Conservation (phyloP, 75 land plant species). For the Sequoiadendron giganteum region DNA sequence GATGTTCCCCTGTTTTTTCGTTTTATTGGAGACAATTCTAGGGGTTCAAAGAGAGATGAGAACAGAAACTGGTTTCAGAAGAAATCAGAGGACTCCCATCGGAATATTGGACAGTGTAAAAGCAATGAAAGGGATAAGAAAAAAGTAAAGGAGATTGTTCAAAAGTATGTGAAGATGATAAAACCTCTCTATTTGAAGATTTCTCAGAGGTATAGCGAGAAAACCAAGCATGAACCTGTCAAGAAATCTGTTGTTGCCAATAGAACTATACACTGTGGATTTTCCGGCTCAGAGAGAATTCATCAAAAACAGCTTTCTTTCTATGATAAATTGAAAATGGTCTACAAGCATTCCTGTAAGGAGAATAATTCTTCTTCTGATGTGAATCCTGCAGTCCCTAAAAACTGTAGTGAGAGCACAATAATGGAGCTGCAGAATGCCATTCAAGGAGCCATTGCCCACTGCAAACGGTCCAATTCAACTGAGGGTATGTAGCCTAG, state of each 20-base stretch:
- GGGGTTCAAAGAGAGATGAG: not conserved
- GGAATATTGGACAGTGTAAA: not conserved
- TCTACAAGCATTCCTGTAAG: not conserved
- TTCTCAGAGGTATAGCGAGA: slow-evolving; percentile 39
- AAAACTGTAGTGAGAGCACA: slow-evolving; percentile 15
- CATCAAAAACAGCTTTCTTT: not conserved
- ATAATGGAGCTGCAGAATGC: slow-evolving; percentile 29
- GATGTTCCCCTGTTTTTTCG: slow-evolving; percentile 51
- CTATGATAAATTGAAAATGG: slow-evolving; percentile 10
- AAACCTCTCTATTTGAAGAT: slow-evolving; percentile 63
- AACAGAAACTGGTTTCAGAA: not conserved
- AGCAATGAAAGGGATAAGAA: slow-evolving; percentile 20
- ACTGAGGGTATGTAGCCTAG: not conserved
- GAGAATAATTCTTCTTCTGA: not conserved
- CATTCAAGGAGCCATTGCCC: slow-evolving; percentile 37
- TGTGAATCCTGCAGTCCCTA: not conserved
- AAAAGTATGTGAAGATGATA: slow-evolving; percentile 56
- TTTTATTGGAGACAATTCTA: slow-evolving; percentile 35
- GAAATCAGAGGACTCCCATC: not conserved
- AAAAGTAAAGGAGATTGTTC: slow-evolving; percentile 36
- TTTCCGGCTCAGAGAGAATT: not conserved
- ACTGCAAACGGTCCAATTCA: slow-evolving; percentile 32
- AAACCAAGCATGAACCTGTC: slow-evolving; percentile 24
- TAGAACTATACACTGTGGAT: not conserved
- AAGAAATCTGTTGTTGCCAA: not conserved